These are phyloP conservation scores for Bathelium albidoporum DNA, from an alignment of 495 filamentous ascomycete genomes.

Conservation along the genomic window DNA sequence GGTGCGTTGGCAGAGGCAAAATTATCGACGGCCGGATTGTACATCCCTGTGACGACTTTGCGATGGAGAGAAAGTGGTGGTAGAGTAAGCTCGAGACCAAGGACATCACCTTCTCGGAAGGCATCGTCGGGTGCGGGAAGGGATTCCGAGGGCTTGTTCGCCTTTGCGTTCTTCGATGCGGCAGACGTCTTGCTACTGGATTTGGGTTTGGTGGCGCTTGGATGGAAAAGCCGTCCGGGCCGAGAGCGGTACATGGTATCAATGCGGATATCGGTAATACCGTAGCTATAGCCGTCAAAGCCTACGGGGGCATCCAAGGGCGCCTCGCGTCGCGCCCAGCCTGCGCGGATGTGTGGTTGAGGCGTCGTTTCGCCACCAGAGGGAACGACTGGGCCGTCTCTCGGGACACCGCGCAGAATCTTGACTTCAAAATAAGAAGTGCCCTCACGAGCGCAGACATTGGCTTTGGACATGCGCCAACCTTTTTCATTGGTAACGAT, in stretches of 20 bases:
- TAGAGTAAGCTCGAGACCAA: slow-evolving; percentile 85
- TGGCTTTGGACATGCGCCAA: slow-evolving; percentile 74
- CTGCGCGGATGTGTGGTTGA: slow-evolving; percentile 66
- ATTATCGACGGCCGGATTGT: slow-evolving; percentile 68
- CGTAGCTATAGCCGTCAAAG: slow-evolving; percentile 94
- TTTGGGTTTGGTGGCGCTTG: slow-evolving; percentile 26
- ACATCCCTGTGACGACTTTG: slow-evolving; percentile 75
- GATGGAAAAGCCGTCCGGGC: slow-evolving; percentile 73
- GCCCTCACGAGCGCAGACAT: slow-evolving; percentile 85
- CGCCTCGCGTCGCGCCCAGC: slow-evolving; percentile 83
- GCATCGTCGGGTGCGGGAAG: slow-evolving; percentile 29
- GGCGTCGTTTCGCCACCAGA: slow-evolving; percentile 18
- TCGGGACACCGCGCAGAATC: slow-evolving; percentile 60
- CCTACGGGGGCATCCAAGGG: slow-evolving; percentile 88
- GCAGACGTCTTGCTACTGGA: slow-evolving; percentile 12
- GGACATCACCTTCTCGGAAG: slow-evolving; percentile 75
- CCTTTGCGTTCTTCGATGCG: slow-evolving; percentile 46
- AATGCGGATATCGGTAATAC: slow-evolving; percentile 75
- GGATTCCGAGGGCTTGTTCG: slow-evolving; percentile 23
- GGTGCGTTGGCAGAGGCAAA: neutral
- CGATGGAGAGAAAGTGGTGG: slow-evolving; percentile 76
- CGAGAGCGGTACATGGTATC: slow-evolving; percentile 91
- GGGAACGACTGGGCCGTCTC: slow-evolving; percentile 21
- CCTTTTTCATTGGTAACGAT: slow-evolving; percentile 71
- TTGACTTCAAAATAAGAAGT: slow-evolving; percentile 91